Conservation (phyloP, 2,329 filamentous ascomycete genomes). For the Fonsecaea nubica region DNA sequence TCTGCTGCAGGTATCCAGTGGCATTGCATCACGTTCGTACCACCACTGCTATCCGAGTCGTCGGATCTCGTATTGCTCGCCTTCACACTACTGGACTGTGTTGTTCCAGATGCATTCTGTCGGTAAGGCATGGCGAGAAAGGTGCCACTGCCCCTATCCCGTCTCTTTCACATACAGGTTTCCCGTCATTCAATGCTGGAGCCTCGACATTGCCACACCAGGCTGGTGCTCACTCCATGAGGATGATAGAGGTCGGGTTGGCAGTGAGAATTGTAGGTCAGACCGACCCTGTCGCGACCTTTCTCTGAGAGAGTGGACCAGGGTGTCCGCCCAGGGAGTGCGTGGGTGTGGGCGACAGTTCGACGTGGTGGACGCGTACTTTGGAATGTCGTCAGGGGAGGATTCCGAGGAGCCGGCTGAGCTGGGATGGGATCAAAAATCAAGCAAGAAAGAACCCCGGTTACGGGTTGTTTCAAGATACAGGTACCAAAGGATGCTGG, state of each 20-base stretch:
- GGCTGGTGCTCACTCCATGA: constrained; percentile 28
- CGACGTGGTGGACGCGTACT: constrained; percentile 22
- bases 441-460: constrained; percentile 15
- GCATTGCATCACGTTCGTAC: constrained; percentile 38
- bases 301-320: constrained; percentile 14
- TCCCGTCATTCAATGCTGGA: constrained; percentile 8
- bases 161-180: constrained; percentile 32
- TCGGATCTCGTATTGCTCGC: constrained; percentile 26
- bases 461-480: constrained; percentile 13
- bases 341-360: constrained; percentile 17
- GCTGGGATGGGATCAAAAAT: constrained; percentile 1
- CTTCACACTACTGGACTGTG: background rate
- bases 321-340: constrained; percentile 14
- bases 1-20: constrained; percentile 38
- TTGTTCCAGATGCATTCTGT: constrained; percentile 27
- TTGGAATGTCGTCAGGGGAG: constrained; percentile 33
- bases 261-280: constrained; percentile 23
- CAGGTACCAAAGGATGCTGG: constrained; percentile 11
- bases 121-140: constrained; percentile 35
- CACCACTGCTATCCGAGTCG: constrained; percentile 37
- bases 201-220: constrained; percentile 32
- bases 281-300: constrained; percentile 34
- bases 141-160: constrained; percentile 21
- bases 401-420: constrained; percentile 25
- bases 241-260: constrained; percentile 6